Percentiles rank a stretch among this genome's conserved stretches.
Evolutionary conservation across 2,329 filamentous ascomycete genomes (phyloP).

Genomic region (Blastomyces gilchristii): DNA sequence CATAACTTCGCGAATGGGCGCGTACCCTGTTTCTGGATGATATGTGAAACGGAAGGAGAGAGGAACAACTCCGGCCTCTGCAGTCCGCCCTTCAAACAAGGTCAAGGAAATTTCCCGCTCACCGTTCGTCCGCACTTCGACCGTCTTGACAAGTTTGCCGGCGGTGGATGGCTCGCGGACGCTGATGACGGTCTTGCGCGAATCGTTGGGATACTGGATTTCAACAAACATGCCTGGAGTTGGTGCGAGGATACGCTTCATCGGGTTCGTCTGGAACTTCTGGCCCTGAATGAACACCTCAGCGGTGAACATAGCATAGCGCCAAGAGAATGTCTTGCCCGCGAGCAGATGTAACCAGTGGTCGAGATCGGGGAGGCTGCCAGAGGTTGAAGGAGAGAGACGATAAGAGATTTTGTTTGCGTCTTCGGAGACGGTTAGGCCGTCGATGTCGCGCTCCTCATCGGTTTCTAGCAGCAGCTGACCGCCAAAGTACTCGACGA

Average conservation of each 20-base stretch:
- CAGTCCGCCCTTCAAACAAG: constrained; percentile 87
- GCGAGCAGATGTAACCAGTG: constrained; percentile 83
- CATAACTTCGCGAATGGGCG: constrained; percentile 97
- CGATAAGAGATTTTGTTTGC: constrained; percentile 73
- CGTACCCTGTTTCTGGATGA: constrained; percentile 89
- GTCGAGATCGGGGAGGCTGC: constrained; percentile 65
- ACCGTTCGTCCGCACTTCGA: constrained; percentile 67
- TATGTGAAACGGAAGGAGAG: constrained; percentile 84
- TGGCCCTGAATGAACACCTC: constrained; percentile 92
- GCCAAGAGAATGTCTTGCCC: constrained; percentile 78
- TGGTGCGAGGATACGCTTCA: constrained; percentile 82
- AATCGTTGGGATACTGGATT: constrained; percentile 69
- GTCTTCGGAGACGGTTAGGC: constrained; percentile 73
- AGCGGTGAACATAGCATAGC: constrained; percentile 84
- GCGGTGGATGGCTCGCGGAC: constrained; percentile 80
- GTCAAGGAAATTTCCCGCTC: constrained; percentile 76
- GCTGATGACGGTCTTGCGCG: constrained; percentile 70
- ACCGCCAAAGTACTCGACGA: constrained; percentile 91
- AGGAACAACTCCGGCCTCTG: constrained; percentile 68
- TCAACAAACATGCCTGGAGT: constrained; percentile 81
- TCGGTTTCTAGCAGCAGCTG: constrained; percentile 61
- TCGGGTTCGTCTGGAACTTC: constrained; percentile 94
- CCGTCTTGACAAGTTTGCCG: constrained; percentile 77
- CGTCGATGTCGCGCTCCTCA: constrained; percentile 68
- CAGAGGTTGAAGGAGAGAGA: constrained; percentile 63